Conservation (phyloP, 2,329 filamentous ascomycete genomes). For the Xylariaceae sp. region DNA sequence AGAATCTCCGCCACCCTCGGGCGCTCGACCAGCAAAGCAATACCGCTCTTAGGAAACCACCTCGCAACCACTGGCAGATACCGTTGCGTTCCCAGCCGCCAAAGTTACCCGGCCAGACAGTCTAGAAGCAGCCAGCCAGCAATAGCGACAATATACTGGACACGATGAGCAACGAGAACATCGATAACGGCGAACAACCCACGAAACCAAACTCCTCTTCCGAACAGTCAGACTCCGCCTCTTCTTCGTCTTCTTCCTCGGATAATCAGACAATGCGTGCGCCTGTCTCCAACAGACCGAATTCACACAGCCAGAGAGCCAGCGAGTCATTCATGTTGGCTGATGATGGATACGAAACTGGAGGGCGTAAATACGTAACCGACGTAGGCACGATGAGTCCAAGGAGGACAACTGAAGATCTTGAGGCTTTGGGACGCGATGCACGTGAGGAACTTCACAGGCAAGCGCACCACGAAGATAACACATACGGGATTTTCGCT, state of each 20-base stretch:
- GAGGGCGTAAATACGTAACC: conserved; percentile 71
- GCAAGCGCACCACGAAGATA: conserved; percentile 34
- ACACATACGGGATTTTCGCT: not conserved
- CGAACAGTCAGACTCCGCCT: conserved; percentile 30
- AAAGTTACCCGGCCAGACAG: not conserved
- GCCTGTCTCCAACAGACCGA: conserved; percentile 55
- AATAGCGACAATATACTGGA: conserved; percentile 5
- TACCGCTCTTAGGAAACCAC: not conserved
- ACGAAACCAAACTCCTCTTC: conserved; percentile 25
- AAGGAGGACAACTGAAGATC: conserved; percentile 80
- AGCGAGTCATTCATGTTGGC: conserved; percentile 80
- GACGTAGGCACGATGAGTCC: conserved; percentile 95
- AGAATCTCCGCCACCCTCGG: not conserved
- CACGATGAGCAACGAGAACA: conserved; percentile 24
- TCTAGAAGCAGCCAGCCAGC: not conserved
- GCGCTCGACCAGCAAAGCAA: conserved; percentile 1
- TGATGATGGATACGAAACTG: conserved; percentile 65
- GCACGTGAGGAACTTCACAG: conserved; percentile 61
- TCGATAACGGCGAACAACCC: conserved; percentile 5
- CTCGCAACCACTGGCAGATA: not conserved
- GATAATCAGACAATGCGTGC: conserved; percentile 40
- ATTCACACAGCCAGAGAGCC: conserved; percentile 66
- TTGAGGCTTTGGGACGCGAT: conserved; percentile 80
- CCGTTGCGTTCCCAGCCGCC: not conserved
- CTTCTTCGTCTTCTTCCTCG: conserved; percentile 26